Conservation (phyloP, 73 alveolate species). For the Tetrahymena thermophila region DNA sequence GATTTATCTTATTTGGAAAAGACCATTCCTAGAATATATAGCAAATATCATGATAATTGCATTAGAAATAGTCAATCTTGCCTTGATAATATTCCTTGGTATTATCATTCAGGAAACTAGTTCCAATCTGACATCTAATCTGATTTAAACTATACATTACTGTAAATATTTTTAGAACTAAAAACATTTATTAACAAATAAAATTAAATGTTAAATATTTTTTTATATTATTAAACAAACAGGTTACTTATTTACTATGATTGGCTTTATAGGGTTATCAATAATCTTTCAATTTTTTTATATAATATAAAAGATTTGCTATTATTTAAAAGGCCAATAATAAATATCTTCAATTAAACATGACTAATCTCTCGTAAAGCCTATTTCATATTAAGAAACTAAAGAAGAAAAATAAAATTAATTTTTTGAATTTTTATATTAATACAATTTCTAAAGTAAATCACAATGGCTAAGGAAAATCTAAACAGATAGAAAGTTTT, state of each 20-base stretch:
- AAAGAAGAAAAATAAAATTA: background rate
- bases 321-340: background rate
- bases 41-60: background rate
- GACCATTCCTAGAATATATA: background rate
- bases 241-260: background rate
- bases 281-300: too few relatives aligned
- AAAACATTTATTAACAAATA: too few relatives aligned
- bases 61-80: background rate
- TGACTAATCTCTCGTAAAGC: background rate
- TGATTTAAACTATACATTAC: background rate
- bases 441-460: background rate
- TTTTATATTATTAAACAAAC: too few relatives aligned
- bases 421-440: background rate
- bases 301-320: background rate
- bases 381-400: background rate
- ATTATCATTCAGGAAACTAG: background rate
- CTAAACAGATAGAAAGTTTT: background rate
- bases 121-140: background rate
- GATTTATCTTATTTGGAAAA: background rate
- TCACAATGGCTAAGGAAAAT: background rate
- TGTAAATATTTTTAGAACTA: background rate
- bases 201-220: too few relatives aligned
- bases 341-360: background rate
- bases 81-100: background rate
- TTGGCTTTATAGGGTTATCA: background rate